Evolutionary conservation across 1,284 basidiomycete genomes (phyloP).

Genomic region (Moesziomyces sp.): DNA sequence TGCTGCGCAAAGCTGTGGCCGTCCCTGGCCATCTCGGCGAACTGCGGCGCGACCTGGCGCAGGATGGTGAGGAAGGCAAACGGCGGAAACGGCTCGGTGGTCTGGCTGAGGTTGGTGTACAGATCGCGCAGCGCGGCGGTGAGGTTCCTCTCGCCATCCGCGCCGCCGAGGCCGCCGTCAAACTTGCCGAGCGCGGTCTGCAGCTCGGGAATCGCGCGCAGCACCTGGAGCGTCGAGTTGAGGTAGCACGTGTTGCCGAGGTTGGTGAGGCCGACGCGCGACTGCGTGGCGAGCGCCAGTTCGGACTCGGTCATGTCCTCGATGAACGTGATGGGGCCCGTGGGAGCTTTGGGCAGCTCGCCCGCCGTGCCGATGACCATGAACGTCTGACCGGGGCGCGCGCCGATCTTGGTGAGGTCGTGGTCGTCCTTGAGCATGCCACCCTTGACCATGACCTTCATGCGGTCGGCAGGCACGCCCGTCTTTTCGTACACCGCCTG

Average conservation of each 20-base stretch:
- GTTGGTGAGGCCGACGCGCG: conserved; percentile 59
- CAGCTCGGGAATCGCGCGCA: conserved; percentile 89
- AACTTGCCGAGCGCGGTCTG: conserved; percentile 69
- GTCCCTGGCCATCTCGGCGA: conserved; percentile 76
- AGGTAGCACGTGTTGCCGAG: conserved; percentile 92
- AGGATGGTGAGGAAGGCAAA: conserved; percentile 77
- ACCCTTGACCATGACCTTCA: conserved; percentile 97
- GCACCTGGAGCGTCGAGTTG: conserved; percentile 91
- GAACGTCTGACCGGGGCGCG: conserved; percentile 73
- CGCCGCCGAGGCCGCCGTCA: conserved; percentile 44
- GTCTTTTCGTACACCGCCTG: conserved; percentile 82
- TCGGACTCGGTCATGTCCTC: conserved; percentile 86
- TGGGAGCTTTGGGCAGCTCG: conserved; percentile 86
- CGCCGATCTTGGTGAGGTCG: conserved; percentile 81
- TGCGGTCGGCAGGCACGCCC: conserved; percentile 85
- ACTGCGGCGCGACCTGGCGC: conserved; percentile 87
- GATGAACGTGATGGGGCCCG: conserved; percentile 81
- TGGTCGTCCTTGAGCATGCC: conserved; percentile 87
- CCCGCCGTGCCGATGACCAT: conserved; percentile 79
- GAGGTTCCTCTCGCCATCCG: conserved; percentile 68
- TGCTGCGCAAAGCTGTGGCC: conserved; percentile 82
- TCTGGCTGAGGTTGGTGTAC: conserved; percentile 78
- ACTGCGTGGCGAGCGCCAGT: conserved; percentile 76
- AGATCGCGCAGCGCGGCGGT: conserved; percentile 77
- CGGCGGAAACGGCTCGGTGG: conserved; percentile 83